Evolutionary conservation across 2,329 filamentous ascomycete species (phyloP), one percentile per base, ranked within the genome.

Genomic region (Leptodontidium sp.): DNA sequence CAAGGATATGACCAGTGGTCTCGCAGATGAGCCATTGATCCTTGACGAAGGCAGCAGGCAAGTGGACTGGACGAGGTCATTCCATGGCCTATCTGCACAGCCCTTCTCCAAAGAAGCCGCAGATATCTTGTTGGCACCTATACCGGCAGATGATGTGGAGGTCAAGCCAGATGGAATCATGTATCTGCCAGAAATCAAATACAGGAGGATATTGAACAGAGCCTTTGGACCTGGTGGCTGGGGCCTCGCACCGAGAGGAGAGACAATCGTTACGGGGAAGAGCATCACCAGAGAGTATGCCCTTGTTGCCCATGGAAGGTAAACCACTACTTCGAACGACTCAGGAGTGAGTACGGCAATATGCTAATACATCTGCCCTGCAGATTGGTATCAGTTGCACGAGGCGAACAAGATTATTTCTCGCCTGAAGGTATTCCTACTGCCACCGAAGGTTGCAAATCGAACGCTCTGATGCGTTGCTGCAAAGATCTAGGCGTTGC

Each of bases 141-240:
- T 97, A 14, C 82, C 88, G 65, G 82, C 87, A 0, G 86, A 90
- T 59, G 95, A 98, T 81, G 90, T 99, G 66, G 96, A 99, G 84
- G 91, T 99, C 78, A 99, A 99, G 84, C 95, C 96, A 40, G 96
- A 99, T 82, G 96, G 96, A 43, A 95, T 99, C 74, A 84, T 98
- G 69, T 99, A 98, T 80, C 84, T 99, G 68, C 96, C 96, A 14
- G 96, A 99, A 85, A 98, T 99, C 84, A 98, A 98, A 83, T 99
- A 99, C 82, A 85, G 96, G 55, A 85, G 95, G 71, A 95, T 97
- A 72, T 81, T 99, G 76, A 98, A 98, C 80, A 84, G 86, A 76
- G 93, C 94, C 0, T 99, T 99, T 82, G 95, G 96, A 0, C 96
- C 96, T 0, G 96, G 97, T 65, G 96, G 92, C 7, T 99, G 96